Evolutionary conservation across 352 stramenopile species (phyloP), one percentile per base, ranked within the genome.

Genomic region (Phytophthora pisi): DNA sequence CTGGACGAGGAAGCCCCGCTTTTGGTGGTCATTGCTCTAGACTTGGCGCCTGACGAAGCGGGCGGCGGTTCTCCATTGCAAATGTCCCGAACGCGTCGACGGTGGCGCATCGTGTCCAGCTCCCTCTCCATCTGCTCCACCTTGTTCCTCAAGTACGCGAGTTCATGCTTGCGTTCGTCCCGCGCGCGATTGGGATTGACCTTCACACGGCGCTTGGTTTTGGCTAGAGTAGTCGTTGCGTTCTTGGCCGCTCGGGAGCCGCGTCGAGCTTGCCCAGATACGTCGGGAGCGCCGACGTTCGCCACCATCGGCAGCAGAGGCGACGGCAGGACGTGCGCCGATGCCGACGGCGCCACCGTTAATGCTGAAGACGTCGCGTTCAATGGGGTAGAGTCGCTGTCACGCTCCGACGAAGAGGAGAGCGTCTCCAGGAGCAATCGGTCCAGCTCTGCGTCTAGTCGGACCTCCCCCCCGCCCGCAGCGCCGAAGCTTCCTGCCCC

Each of bases 111-210:
- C 13, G 59, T 53, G 5, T 68, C 61, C 24, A 78, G 52, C 30
- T 77, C 65, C n/a, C 51, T 53, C 66, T 78, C 61, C 66, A 78
- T 71, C 24, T 74, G 61, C 56, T 68, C 65, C 38, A 78, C 70
- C n/a, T 78, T 75, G 42, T 52, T 75, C 26, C 63, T 63, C 42
- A 78, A 57, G 42, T 72, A 78, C 51, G 67, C 65, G 16, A 78
- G 36, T n/a, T 78, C 70, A 46, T 78, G 57, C 42, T 74, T 74
- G 36, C 70, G 70, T 51, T 78, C 66, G 42, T 78, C 62, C 38
- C 66, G 70, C 9, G 70, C 70, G 51, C 70, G 66, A 23, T 78
- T 78, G 5, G 66, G 70, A 34, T 78, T 78, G 15, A 70, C 67
- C 52, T 75, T 75, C 6, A 71, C 56, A 5, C 58, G 66, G 24